These are phyloP conservation scores for Cardamine resedifolia DNA, from an alignment of 345 rosid genomes.

Conservation along the genomic window DNA sequence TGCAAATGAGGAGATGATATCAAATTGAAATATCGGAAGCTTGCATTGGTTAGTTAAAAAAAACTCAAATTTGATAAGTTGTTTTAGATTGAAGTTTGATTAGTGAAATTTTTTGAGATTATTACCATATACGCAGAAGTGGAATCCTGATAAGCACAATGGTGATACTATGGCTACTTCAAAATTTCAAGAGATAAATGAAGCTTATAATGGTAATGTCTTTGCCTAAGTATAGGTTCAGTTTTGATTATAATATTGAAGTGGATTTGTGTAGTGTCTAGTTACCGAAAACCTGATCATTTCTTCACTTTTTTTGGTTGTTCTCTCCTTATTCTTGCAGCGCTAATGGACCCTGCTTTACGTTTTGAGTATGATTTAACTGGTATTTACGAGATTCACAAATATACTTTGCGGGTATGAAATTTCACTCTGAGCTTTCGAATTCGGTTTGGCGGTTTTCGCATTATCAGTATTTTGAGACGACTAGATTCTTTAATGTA, in stretches of 20 bases:
- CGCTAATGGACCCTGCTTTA: slow-evolving; percentile 62
- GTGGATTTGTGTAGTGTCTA: neutral
- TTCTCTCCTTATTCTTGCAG: slow-evolving; percentile 44
- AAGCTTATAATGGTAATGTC: slow-evolving; percentile 65
- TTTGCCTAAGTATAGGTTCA: too few relatives aligned
- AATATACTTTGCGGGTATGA: slow-evolving; percentile 67
- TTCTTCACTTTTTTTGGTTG: too few relatives aligned
- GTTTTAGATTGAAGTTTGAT: neutral
- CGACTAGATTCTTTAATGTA: neutral
- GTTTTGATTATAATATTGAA: neutral
- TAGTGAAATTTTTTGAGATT: neutral
- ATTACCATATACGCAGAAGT: slow-evolving; percentile 43
- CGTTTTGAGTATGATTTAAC: slow-evolving; percentile 70
- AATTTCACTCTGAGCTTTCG: neutral
- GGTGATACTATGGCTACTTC: slow-evolving; percentile 60
- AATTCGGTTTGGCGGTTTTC: neutral
- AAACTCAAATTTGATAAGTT: neutral
- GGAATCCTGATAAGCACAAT: slow-evolving; percentile 84
- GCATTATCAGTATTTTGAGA: neutral
- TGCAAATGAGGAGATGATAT: slow-evolving; percentile 72
- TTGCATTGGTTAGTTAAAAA: slow-evolving; percentile 59
- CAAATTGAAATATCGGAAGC: slow-evolving; percentile 59
- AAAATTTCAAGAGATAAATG: slow-evolving; percentile 74
- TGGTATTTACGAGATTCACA: slow-evolving; percentile 68
- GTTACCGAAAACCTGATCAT: neutral